Base-by-base conservation (phyloP, 768 basidiomycete genomes). In the Brasilioporus rufonigricans region DNA sequence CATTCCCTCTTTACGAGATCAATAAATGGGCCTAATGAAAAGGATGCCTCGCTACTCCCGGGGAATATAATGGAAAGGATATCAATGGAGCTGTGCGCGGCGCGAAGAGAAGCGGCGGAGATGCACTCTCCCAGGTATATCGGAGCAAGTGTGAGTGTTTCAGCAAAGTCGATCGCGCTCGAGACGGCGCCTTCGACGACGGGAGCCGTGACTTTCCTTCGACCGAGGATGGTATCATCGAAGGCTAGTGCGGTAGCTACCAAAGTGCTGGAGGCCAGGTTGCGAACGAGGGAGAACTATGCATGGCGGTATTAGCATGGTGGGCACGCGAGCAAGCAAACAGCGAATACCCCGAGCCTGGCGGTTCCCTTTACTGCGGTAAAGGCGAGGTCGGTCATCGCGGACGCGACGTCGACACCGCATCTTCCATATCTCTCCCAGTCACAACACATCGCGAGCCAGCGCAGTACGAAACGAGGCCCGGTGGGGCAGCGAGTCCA, bases 21-120 rank as follows among this genome's bases (percentile, higher is more conserved):
- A 51, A 93, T 86, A 70, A 93, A 91, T 11, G 88, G 84, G 10
- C 82, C 85, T 8, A 93, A 74, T 2, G 89, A 91, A 69, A 92
- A 92, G 18, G 87, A 86, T 2, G 89, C 85, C 57, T 91, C 91
- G 62, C 83, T 85, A 62, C 83, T 84, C 5, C 86, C 85, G 3
- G 86, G 85, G 65, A 89, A 87, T 59, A 90, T 83, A 38, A 80
- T 76, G 11, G 85, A 80, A 38, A 91, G 80, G 43, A 85, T 77
- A 62, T 90, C 88, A 58, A 91, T 82, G 24, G 89, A 89, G 58
- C 83, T 81, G 54, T 89, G 82, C 0, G 87, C 91, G 2, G 88
- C 88, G 19, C 83, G 73, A 36, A 93, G 75, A 5, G 87, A 87
- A 5, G 88, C 86, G 4, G 86, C 82, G 14, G 90, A 86, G 47